Conservation (phyloP, 352 stramenopile genomes). For the Pythium pyrilobum region DNA sequence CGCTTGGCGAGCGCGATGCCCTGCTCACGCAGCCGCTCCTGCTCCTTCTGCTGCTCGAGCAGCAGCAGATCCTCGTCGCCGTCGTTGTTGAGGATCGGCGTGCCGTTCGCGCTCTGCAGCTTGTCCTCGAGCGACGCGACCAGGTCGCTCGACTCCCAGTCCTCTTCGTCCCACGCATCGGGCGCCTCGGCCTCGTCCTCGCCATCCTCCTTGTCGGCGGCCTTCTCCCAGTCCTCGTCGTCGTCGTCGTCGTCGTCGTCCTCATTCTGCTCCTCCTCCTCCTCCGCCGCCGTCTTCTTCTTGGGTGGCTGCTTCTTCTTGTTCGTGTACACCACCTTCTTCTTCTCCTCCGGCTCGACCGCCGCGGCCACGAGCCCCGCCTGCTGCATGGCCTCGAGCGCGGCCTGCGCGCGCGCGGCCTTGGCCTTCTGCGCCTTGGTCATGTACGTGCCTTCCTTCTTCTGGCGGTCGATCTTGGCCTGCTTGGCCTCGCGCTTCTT, state of each 20-base stretch:
- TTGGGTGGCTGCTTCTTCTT: constrained; percentile 21
- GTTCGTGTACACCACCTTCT: constrained; percentile 89
- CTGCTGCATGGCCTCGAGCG: constrained; percentile 90
- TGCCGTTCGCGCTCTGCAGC: constrained; percentile 45
- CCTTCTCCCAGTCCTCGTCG: constrained; percentile 67
- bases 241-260: constrained; percentile 35
- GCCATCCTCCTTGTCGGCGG: constrained; percentile 33
- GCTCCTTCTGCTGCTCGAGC: constrained; percentile 92
- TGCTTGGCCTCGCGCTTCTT: constrained; percentile 84
- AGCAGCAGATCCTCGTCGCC: constrained; percentile 94
- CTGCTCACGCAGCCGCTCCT: constrained; percentile 87
- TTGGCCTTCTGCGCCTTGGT: constrained; percentile 98
- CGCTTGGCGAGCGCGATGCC: constrained; percentile 95
- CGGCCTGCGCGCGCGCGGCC: constrained; percentile 78
- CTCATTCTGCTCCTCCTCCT: constrained; percentile 30
- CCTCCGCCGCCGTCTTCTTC: constrained; percentile 61
- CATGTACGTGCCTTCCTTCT: constrained; percentile 97
- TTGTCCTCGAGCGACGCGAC: constrained; percentile 79
- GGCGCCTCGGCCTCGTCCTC: constrained; percentile 50
- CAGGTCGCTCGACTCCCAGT: constrained; percentile 77
- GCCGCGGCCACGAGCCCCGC: constrained; percentile 78
- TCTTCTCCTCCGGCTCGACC: constrained; percentile 68
- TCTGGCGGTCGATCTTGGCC: constrained; percentile 91
- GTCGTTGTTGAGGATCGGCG: constrained; percentile 48
- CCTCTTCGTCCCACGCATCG: constrained; percentile 80